Evolutionary conservation across 2,329 filamentous ascomycete species (phyloP), one percentile per base, ranked within the genome.

Genomic region (Endoconidiophora laricicola): DNA sequence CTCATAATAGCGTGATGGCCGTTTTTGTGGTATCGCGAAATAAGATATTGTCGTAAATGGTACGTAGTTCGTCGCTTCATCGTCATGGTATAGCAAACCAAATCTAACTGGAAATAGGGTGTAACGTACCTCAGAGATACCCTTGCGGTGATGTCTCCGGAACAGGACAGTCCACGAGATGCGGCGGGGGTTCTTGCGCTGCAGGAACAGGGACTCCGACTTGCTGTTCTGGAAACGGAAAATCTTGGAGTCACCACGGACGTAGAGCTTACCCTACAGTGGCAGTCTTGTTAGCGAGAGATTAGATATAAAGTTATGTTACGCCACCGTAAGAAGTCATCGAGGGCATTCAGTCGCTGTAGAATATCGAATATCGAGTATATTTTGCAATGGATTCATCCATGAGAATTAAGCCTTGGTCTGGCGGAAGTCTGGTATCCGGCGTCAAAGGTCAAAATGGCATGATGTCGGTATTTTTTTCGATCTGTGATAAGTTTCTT

Each of bases 151-250:
- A 76, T 94, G 86, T 73, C 90, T 85, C 71, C 91, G 83, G 86
- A 86, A 98, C 59, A 98, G 85, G 64, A 88, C 82, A 61, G 91
- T 98, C 91, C 91, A 98, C 62, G 90, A 82, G 72, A 98, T 96
- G 70, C 90, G 87, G 72, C 91, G 90, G 69, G 91, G 91, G 82
- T 98, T 98, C 86, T 98, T 98, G 79, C 91, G 90, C 81, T 98
- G 91, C 63, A 96, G 86, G 82, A 98, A 98, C 61, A 98, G 86
- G 61, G 87, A 94, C 77, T 98, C 91, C 73, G 86, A 90, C 78
- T 98, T 98, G 78, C 91, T 87, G 75, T 94, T 95, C 75, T 94
- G 87, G 85, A 98, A 98, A 69, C 91, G 88, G 85, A 98, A 98
- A 79, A 96, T 81, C 80, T 96, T 98, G 87, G 85, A 94, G 80